Conservation (phyloP, 331 rosid species). For the Pyrus hybrid region DNA sequence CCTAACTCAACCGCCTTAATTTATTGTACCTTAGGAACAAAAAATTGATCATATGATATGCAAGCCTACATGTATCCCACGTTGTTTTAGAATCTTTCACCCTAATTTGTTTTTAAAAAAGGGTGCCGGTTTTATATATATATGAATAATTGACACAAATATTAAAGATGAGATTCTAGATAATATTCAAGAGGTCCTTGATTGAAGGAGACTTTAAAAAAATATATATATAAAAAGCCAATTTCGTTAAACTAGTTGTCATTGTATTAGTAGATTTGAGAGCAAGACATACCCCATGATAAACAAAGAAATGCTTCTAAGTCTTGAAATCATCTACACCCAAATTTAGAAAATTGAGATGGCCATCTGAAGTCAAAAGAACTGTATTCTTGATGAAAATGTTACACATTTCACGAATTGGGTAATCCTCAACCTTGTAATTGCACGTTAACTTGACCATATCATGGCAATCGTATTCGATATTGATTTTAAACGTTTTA, state of each 20-base stretch:
- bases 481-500: not conserved
- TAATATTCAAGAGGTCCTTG: not conserved
- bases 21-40: not conserved
- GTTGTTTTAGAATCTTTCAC: not conserved
- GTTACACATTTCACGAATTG: not conserved
- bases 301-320: not conserved
- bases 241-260: not conserved
- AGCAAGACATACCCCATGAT: not conserved
- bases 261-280: not conserved
- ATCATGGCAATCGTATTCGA: not conserved
- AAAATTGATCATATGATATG: not conserved
- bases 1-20: not conserved
- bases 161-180: not conserved
- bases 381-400: not conserved
- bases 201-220: not conserved
- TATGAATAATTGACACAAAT: not conserved
- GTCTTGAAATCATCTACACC: not conserved
- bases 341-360: not conserved
- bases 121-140: not conserved
- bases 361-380: not conserved
- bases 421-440: not conserved
- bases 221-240: not conserved
- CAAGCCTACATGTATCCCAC: slow-evolving; percentile 1
- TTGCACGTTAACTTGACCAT: not conserved
- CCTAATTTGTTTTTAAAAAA: not conserved